Evolutionary conservation across 108 stramenopile genomes (phyloP).

Genomic region (Asterionellopsis glacialis): DNA sequence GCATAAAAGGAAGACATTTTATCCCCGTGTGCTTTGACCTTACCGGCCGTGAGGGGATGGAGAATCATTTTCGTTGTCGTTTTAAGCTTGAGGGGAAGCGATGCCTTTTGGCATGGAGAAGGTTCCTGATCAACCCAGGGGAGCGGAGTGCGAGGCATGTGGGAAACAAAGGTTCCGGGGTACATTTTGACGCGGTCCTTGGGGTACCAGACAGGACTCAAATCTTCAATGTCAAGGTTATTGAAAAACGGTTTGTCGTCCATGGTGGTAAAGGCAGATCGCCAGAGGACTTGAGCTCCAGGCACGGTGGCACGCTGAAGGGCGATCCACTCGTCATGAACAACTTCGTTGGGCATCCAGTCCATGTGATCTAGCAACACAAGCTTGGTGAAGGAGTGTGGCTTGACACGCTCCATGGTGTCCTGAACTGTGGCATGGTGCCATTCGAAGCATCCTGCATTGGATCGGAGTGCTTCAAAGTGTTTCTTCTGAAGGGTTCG

Average conservation of each 20-base stretch:
- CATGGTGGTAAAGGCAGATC: conserved; percentile 55
- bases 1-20: conserved; percentile 59
- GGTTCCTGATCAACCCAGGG: conserved; percentile 49
- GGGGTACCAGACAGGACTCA: conserved; percentile 52
- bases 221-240: conserved; percentile 44
- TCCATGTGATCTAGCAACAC: conserved; percentile 59
- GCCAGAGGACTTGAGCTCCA: conserved; percentile 52
- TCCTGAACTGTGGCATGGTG: conserved; percentile 58
- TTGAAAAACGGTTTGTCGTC: conserved; percentile 63
- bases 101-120: conserved; percentile 49
- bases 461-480: conserved; percentile 42
- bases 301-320: conserved; percentile 51
- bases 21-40: conserved; percentile 45
- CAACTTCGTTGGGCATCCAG: conserved; percentile 58
- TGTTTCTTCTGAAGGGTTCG: conserved; percentile 38
- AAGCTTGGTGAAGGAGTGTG: conserved; percentile 51
- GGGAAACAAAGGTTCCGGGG: conserved; percentile 46
- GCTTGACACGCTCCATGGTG: conserved; percentile 58
- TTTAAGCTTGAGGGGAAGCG: conserved; percentile 31
- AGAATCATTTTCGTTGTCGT: conserved; percentile 62
- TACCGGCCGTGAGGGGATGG: conserved; percentile 47
- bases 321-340: conserved; percentile 59
- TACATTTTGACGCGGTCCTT: conserved; percentile 63
- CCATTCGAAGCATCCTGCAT: conserved; percentile 58
- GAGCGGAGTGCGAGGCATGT: conserved; percentile 48